Conservation (phyloP, 441 rosid genomes). For the Populus hybrid region DNA sequence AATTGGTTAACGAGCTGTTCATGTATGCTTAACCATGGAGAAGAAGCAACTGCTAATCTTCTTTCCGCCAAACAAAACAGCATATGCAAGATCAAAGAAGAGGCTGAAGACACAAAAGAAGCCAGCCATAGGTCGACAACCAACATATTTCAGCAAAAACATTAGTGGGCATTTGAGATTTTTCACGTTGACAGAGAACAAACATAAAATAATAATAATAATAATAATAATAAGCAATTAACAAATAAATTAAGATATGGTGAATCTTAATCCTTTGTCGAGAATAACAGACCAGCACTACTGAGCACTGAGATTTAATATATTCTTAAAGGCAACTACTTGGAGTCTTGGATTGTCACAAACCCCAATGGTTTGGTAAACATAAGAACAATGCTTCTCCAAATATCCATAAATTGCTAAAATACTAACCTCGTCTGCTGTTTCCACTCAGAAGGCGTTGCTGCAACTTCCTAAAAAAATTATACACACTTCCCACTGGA, state of each 20-base stretch:
- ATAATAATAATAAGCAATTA: constrained; percentile 12
- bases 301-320: constrained; percentile 30
- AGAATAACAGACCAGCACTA: constrained; percentile 25
- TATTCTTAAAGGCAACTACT: constrained; percentile 18
- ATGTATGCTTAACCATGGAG: background rate
- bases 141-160: constrained; percentile 6
- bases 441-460: constrained; percentile 25
- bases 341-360: constrained; percentile 21
- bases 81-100: constrained; percentile 11
- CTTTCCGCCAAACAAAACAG: background rate
- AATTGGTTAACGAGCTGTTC: background rate
- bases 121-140: background rate
- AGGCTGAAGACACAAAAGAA: background rate
- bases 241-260: constrained; percentile 21
- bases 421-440: constrained; percentile 17
- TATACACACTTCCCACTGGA: constrained; percentile 37
- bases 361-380: constrained; percentile 19
- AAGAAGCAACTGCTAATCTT: background rate
- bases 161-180: background rate
- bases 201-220: constrained; percentile 18
- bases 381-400: constrained; percentile 24
- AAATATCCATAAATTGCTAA: constrained; percentile 17
- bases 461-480: constrained; percentile 31
- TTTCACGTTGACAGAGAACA: constrained; percentile 17
- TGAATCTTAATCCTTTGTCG: constrained; percentile 32